A percentile compares a stretch with the other conserved stretches of the same genome.
Conservation (phyloP, 177 flowering plant genomes). For the Vitis hybrid region DNA sequence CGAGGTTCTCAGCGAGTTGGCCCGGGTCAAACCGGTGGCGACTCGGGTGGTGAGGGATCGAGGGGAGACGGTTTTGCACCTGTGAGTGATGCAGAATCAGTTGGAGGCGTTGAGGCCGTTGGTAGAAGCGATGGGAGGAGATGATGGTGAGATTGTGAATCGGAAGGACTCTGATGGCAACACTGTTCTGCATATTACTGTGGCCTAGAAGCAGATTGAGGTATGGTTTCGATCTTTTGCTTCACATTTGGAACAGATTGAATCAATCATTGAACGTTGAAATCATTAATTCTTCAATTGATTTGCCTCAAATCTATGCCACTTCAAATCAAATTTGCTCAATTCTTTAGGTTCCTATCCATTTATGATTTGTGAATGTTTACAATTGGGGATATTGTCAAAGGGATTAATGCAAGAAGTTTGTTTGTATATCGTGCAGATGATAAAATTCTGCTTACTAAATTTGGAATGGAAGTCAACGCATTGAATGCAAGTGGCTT, state of each 20-base stretch:
- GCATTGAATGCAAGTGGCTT: slow-evolving; percentile 11
- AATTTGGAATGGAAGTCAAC: slow-evolving; percentile 16
- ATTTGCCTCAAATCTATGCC: too few species aligned
- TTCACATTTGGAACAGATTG: too few species aligned
- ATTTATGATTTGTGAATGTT: too few species aligned
- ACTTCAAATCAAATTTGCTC: too few species aligned
- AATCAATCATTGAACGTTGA: too few species aligned
- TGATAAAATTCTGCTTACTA: slow-evolving; percentile 9
- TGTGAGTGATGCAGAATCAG: slow-evolving; percentile 16
- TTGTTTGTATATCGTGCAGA: slow-evolving; percentile 12
- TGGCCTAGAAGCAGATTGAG: slow-evolving; percentile 18
- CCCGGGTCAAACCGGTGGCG: slow-evolving; percentile 6
- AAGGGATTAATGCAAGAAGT: too few species aligned
- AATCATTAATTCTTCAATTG: too few species aligned
- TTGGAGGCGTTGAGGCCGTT: slow-evolving; percentile 14
- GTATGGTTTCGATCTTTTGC: background rate
- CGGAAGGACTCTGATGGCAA: slow-evolving; percentile 26
- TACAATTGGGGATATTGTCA: too few species aligned
- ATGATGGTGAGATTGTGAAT: slow-evolving; percentile 12
- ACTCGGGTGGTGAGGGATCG: slow-evolving; percentile 12
- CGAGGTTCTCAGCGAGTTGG: slow-evolving; percentile 24
- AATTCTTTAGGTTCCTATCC: too few species aligned
- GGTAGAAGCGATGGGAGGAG: background rate
- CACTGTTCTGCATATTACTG: slow-evolving; percentile 26
- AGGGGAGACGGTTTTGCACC: slow-evolving; percentile 25